Evolutionary conservation across 116 monocot genomes (phyloP).

Genomic region (Cymodocea nodosa): DNA sequence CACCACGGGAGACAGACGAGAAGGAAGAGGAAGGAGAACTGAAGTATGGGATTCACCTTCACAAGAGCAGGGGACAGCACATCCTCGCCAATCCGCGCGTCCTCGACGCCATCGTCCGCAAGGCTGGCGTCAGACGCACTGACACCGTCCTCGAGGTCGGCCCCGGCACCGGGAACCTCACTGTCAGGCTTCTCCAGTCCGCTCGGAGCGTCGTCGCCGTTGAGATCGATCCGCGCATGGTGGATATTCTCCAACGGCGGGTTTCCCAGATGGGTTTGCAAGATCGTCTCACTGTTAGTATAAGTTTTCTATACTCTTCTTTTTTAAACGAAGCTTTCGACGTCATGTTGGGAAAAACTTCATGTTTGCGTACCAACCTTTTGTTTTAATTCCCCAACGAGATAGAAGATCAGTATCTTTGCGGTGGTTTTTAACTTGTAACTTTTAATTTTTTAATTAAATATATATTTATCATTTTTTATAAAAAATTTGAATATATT

Average conservation of each 20-base stretch:
- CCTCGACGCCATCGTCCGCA: slow-evolving; percentile 54
- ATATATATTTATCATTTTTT: too few relatives aligned
- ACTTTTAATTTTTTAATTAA: too few relatives aligned
- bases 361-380: too few relatives aligned
- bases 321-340: too few relatives aligned
- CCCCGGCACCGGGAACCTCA: slow-evolving; percentile 86
- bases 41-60: slow-evolving; percentile 19
- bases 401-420: too few relatives aligned
- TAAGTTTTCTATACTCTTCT: background rate
- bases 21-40: too few relatives aligned
- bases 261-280: slow-evolving; percentile 21
- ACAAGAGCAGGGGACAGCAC: slow-evolving; percentile 81
- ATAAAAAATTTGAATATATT: too few relatives aligned
- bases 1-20: too few relatives aligned
- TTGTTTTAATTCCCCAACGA: too few relatives aligned
- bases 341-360: too few relatives aligned
- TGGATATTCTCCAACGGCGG: slow-evolving; percentile 39
- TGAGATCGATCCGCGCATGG: slow-evolving; percentile 76
- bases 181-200: slow-evolving; percentile 41
- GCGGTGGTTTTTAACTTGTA: slow-evolving; percentile 2
- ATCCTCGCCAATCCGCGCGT: slow-evolving; percentile 71
- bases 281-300: slow-evolving; percentile 45
- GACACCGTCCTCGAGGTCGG: slow-evolving; percentile 92
- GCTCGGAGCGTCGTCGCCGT: slow-evolving; percentile 55
- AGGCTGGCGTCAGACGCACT: slow-evolving; percentile 28